Evolutionary conservation across 2,329 filamentous ascomycete genomes (phyloP), one percentile per base, ranked within the genome.

Genomic region (Ophiostoma sp.): DNA sequence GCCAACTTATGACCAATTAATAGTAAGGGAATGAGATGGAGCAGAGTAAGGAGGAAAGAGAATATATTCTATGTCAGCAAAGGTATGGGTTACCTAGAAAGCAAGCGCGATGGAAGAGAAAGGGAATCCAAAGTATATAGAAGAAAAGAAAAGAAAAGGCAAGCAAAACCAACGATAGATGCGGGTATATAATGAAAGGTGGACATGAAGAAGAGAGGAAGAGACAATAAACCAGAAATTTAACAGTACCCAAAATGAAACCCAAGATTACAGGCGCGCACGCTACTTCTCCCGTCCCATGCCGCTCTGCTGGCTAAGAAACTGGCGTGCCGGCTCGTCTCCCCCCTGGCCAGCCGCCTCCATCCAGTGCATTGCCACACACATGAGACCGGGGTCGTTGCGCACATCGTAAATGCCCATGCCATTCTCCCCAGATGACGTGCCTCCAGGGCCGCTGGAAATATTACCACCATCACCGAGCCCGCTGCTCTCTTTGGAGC

Each of bases 361-460:
- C 93, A 98, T 97, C 94, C 94, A 98, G 82, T 98, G 94, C 79
- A 96, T 89, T 11, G 94, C 94, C 71, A 97, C 87, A 76, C 94
- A 97, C 91, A 98, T 95, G 60, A 93, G 88, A 69, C 90, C 90
- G 1, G 92, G 92, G 78, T 97, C 93, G 72, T 89, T 93, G 74
- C 92, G 79, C 48, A 86, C 83, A 71, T 86, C 81, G 23, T 81
- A 81, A 67, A 83, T 80, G 68, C 78, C 41, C 13, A 15, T 31
- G 6, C 70, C 57, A 66, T 39, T 31, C 15, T 36, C 44, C 2
- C 41, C 70, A 1, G 11, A 31, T 2, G 27, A 54, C 4, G 64
- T 54, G 5, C 62, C 62, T 23, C 62, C 64, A 2, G 52, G 57
- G 3, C 68, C 65, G 23, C 67, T 54, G 8, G 35, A 44, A 10